Evolutionary conservation across 2,329 filamentous ascomycete species (phyloP), one percentile per base, ranked within the genome.

Genomic region (Phaeosphaeriaceae sp.): DNA sequence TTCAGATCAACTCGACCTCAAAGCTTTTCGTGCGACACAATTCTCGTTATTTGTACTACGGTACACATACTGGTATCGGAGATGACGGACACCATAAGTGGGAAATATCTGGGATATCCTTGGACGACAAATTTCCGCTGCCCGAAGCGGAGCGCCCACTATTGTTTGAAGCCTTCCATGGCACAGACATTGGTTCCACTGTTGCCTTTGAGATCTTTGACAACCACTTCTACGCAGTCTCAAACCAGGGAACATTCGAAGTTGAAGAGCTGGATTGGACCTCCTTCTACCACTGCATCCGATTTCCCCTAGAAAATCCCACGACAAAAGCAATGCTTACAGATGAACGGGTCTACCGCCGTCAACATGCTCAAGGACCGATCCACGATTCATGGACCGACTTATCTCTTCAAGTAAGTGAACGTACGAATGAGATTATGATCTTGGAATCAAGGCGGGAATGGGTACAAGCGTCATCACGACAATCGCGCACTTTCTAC

Each of bases 371-470:
- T 26, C 90, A 93, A 72, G 91, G 91, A 0, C 86, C 89, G 0
- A 87, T 93, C 17, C 90, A 93, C 64, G 88, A 93, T 66, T 85
- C 89, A 2, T 94, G 91, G 90, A 89, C 86, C 0, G 86, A 88
- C 57, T 78, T 94, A 3, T 84, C 84, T 3, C 78, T 93, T 1
- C 83, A 86, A 26, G 81, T 80, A 32, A 86, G 91, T 58, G 87
- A 91, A 59, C 67, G 68, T 11, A 88, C 84, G 0, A 86, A 87
- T 1, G 75, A 82, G 15, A 76, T 91, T 1, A 80, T 85, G 52
- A 88, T 92, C 19, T 76, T 91, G 0, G 91, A 94, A 73, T 85
- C 85, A 28, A 83, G 91, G 15, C 88, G 87, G 26, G 91, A 93
- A 73, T 93, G 89, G 87, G 81, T 78, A 10, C 70, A 81, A 49